Evolutionary conservation across 176 grass and related monocot species (phyloP), one percentile per base, ranked within the genome.

Genomic region (Zoysia japonica): DNA sequence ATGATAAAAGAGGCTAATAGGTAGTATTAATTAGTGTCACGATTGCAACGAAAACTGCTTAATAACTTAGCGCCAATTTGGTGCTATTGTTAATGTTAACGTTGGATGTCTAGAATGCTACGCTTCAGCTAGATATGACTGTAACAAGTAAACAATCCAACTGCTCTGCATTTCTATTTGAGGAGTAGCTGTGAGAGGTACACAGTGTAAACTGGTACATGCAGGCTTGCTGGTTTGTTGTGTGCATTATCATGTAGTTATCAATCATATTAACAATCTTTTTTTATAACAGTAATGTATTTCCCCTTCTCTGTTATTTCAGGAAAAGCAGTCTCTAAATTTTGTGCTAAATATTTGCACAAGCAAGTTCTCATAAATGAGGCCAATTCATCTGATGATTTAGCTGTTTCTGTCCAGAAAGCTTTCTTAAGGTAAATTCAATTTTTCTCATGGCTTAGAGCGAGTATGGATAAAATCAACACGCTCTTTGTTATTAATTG

Each of bases 281-380:
- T 28, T 28, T 28, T 0, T 28, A 28, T 28, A 28, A 28, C 28
- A 28, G 28, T 28, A 28, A 28, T 28, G 28, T 28, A 28, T 28
- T 28, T 28, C 28, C 28, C 28, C 28, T 28, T 28, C 28, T 28
- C 28, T 28, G 41, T 68, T 63, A 81, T 85, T 89, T 84, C 88
- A 99, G 96, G 96, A 67, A 95, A 92, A 88, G 86, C 82, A 5
- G 96, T 99, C 47, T 75, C 96, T 35, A 99, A 95, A 65, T 99
- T 99, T 82, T 99, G 96, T 80, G 92, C 96, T 60, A 99, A 87
- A 46, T 74, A 87, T 74, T 82, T 99, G 45, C 96, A 95, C 43
- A 66, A 49, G 48, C 90, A 99, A 84, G 84, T 95, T 46, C 72
- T 99, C 40, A 85, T 75, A 79, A 89, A 78, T 73, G 92, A 93